Conservation (phyloP, 2,329 filamentous ascomycete genomes). For the Cladophialophora chaetospira region DNA sequence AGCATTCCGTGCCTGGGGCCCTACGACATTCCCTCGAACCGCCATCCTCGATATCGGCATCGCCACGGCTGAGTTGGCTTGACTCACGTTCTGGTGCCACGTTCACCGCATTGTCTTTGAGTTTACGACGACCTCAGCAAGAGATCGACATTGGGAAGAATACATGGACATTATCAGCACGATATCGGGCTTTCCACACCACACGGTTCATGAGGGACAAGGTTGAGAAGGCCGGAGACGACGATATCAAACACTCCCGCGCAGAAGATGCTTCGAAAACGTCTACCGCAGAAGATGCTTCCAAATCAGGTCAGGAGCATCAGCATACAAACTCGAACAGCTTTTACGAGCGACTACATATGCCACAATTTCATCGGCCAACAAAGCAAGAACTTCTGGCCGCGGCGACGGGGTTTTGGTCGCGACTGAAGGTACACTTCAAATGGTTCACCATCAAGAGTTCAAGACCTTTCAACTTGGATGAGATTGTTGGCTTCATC, state of each 20-base stretch:
- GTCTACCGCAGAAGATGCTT: slow-evolving; percentile 29
- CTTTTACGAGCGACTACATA: slow-evolving; percentile 64
- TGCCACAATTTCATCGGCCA: slow-evolving; percentile 77
- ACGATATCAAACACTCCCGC: slow-evolving; percentile 32
- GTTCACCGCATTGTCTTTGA: background rate
- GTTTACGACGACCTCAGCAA: background rate
- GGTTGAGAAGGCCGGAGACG: slow-evolving; percentile 39
- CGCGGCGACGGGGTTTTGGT: slow-evolving; percentile 90
- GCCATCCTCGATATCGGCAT: background rate
- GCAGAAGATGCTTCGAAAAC: slow-evolving; percentile 26
- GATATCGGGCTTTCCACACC: slow-evolving; percentile 14
- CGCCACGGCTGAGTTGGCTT: background rate
- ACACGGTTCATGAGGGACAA: background rate
- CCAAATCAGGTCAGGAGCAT: slow-evolving; percentile 25
- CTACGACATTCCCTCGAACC: too few relatives aligned
- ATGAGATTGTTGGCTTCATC: slow-evolving; percentile 93
- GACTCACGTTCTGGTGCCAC: background rate
- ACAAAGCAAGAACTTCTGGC: slow-evolving; percentile 91
- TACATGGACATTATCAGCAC: slow-evolving; percentile 12
- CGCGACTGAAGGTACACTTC: slow-evolving; percentile 84
- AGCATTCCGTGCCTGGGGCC: too few relatives aligned
- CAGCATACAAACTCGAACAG: slow-evolving; percentile 39
- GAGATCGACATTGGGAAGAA: background rate
- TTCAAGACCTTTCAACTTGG: slow-evolving; percentile 88
- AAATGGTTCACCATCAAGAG: slow-evolving; percentile 98